phyloP scores from a whole-genome alignment of 2,329 filamentous ascomycete genomes.

The Aspergillus arachidicola region DNA sequence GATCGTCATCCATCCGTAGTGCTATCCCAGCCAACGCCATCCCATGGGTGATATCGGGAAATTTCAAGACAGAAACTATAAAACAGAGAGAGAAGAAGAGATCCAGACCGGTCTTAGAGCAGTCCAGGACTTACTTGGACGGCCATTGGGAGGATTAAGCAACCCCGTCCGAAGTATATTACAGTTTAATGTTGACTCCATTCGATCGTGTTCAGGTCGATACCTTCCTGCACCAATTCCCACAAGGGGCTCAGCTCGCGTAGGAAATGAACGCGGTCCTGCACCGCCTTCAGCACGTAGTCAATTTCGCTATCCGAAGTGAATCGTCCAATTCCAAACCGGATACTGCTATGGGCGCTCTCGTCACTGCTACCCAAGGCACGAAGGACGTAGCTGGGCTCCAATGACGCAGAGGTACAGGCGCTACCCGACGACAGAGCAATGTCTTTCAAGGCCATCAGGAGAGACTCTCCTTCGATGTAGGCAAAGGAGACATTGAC shows the following conservation, averaged over 20 bases:
- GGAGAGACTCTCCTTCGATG: slow-evolving; percentile 93
- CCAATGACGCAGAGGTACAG: slow-evolving; percentile 93
- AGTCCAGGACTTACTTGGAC: neutral
- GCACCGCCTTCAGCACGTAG: slow-evolving; percentile 93
- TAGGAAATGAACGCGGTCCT: slow-evolving; percentile 86
- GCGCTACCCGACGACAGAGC: slow-evolving; percentile 94
- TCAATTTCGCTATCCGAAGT: slow-evolving; percentile 95
- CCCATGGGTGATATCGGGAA: slow-evolving; percentile 18
- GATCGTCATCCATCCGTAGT: slow-evolving; percentile 20
- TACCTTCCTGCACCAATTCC: slow-evolving; percentile 96
- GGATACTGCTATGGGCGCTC: slow-evolving; percentile 95
- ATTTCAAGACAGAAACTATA: neutral
- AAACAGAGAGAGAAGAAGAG: slow-evolving; percentile 9
- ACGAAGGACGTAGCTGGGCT: slow-evolving; percentile 93
- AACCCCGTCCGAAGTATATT: neutral
- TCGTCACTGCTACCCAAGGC: slow-evolving; percentile 96
- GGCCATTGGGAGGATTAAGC: slow-evolving; percentile 1
- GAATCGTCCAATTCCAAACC: slow-evolving; percentile 96
- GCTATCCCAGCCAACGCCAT: slow-evolving; percentile 31
- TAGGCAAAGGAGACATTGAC: slow-evolving; percentile 99
- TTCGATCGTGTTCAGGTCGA: slow-evolving; percentile 94
- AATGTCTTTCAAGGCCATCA: slow-evolving; percentile 99
- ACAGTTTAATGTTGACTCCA: slow-evolving; percentile 79
- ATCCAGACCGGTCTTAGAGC: slow-evolving; percentile 9
- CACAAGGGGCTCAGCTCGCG: slow-evolving; percentile 93